phyloP scores from a whole-genome alignment of 2,329 filamentous ascomycete species.

The Fusarium burgessii region DNA sequence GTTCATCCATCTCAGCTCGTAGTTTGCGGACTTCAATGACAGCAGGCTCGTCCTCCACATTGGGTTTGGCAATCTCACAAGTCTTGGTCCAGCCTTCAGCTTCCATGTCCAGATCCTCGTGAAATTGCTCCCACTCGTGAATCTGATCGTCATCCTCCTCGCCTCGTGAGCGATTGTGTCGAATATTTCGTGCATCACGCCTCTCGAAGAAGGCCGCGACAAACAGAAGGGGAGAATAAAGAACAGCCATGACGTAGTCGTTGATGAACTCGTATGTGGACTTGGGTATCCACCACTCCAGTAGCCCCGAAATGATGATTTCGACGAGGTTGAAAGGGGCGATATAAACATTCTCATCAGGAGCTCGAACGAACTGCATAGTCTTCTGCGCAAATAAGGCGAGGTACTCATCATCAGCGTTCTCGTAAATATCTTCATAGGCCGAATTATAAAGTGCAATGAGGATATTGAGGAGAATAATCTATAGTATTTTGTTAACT shows the following conservation, averaged over 20 bases:
- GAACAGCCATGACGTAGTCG: conserved; percentile 84
- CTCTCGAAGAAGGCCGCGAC: conserved; percentile 81
- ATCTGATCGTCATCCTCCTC: conserved; percentile 90
- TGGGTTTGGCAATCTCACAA: conserved; percentile 80
- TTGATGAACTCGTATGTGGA: conserved; percentile 82
- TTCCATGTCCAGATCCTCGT: conserved; percentile 80
- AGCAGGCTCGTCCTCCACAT: conserved; percentile 82
- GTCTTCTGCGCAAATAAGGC: conserved; percentile 94
- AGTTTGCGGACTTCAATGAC: conserved; percentile 76
- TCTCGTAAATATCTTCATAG: conserved; percentile 93
- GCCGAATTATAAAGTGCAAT: conserved; percentile 98
- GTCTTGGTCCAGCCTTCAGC: conserved; percentile 86
- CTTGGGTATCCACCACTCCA: conserved; percentile 96
- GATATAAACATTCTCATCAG: conserved; percentile 98
- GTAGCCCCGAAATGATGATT: conserved; percentile 79
- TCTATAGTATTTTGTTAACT: conserved; percentile 50
- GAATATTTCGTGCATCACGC: conserved; percentile 73
- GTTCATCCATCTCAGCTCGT: conserved; percentile 67
- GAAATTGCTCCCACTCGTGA: conserved; percentile 94
- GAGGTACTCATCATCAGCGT: conserved; percentile 95
- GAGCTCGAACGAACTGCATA: conserved; percentile 95
- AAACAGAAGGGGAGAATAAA: conserved; percentile 87
- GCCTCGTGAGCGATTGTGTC: conserved; percentile 79
- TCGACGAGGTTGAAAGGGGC: conserved; percentile 95
- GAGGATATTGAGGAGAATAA: conserved; percentile 90